These are phyloP conservation scores for Henningerozyma blattae DNA, from an alignment of 805 yeast species.

Conservation along the genomic window DNA sequence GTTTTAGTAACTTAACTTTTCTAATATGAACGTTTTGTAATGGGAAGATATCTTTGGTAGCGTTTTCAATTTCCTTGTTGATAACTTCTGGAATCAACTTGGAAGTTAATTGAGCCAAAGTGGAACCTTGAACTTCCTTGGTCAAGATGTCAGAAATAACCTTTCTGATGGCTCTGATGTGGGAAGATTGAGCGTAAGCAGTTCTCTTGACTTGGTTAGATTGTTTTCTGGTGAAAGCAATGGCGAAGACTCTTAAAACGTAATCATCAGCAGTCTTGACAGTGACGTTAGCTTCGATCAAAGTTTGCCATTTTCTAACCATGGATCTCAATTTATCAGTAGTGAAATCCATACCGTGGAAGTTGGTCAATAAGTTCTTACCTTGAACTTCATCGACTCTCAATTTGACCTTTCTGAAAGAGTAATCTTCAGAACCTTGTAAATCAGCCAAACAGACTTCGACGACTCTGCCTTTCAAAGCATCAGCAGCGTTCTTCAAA, in stretches of 20 bases:
- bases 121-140: slow-evolving; percentile 90
- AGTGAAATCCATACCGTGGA: slow-evolving; percentile 98
- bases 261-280: slow-evolving; percentile 97
- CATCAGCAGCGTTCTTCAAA: slow-evolving; percentile 95
- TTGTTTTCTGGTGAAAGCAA: slow-evolving; percentile 97
- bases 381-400: slow-evolving; percentile 99
- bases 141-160: slow-evolving; percentile 93
- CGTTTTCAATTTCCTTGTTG: slow-evolving; percentile 96
- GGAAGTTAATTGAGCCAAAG: slow-evolving; percentile 92
- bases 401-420: slow-evolving; percentile 93
- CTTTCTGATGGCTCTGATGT: slow-evolving; percentile 95
- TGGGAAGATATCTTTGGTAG: slow-evolving; percentile 90
- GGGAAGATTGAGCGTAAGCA: slow-evolving; percentile 94
- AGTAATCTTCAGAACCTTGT: slow-evolving; percentile 98
- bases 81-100: slow-evolving; percentile 98
- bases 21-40: slow-evolving; percentile 98
- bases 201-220: slow-evolving; percentile 96
- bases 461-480: slow-evolving; percentile 94
- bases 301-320: slow-evolving; percentile 98
- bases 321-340: slow-evolving; percentile 94
- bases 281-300: slow-evolving; percentile 96
- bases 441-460: slow-evolving; percentile 95
- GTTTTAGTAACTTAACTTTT: slow-evolving; percentile 97
- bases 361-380: slow-evolving; percentile 96
- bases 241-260: slow-evolving; percentile 90